A percentile compares a stretch with the other conserved stretches of the same genome.
Evolutionary conservation across 192 early-diverging fungal genomes (phyloP).

Genomic region (Oehlia diaphana): DNA sequence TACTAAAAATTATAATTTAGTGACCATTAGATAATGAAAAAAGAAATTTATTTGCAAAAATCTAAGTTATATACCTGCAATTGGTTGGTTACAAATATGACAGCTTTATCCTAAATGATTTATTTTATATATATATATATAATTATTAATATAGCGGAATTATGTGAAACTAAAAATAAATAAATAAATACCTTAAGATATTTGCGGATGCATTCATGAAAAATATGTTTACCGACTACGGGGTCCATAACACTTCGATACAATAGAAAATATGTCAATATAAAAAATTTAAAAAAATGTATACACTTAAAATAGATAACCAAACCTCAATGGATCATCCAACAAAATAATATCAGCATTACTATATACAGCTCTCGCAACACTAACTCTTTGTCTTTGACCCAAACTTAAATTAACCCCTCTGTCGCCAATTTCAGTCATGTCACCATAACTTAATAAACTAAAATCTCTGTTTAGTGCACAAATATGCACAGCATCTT

Average conservation of each 20-base stretch:
- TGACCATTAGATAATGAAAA: not conserved
- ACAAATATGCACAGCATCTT: constrained; percentile 60
- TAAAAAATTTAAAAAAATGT: constrained; percentile 28
- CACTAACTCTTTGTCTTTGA: constrained; percentile 64
- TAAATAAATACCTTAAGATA: constrained; percentile 35
- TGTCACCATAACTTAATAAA: constrained; percentile 59
- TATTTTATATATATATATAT: not conserved
- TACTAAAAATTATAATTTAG: constrained; percentile 33
- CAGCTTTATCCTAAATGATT: constrained; percentile 51
- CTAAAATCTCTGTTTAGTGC: constrained; percentile 65
- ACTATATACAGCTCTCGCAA: constrained; percentile 67
- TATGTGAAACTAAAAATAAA: not conserved
- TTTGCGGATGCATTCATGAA: constrained; percentile 50
- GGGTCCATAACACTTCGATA: constrained; percentile 41
- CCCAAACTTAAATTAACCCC: constrained; percentile 76
- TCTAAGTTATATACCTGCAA: constrained; percentile 35
- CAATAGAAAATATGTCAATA: not conserved
- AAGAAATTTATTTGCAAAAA: not conserved
- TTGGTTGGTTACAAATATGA: constrained; percentile 70
- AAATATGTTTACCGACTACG: constrained; percentile 51
- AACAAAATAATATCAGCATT: constrained; percentile 67
- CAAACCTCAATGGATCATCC: constrained; percentile 63
- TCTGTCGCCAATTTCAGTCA: constrained; percentile 69
- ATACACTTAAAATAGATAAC: not conserved
- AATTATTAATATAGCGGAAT: not conserved